phyloP scores from a whole-genome alignment of 176 grass and related monocot genomes.

The Neostapfia colusana region DNA sequence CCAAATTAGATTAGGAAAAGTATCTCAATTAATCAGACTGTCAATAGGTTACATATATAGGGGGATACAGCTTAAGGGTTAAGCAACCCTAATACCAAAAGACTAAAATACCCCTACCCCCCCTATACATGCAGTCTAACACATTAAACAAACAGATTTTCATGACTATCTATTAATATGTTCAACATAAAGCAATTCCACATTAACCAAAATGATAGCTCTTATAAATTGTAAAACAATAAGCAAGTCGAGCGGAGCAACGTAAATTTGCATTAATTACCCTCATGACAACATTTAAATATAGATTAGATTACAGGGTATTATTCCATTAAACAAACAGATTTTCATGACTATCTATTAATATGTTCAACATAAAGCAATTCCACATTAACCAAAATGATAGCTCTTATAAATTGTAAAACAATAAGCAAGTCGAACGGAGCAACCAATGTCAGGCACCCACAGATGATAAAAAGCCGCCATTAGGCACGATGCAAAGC shows the following conservation, averaged over 20 bases:
- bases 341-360: slow-evolving; percentile 7
- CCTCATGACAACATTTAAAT: not conserved
- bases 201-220: slow-evolving; percentile 8
- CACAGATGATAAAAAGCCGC: slow-evolving; percentile 11
- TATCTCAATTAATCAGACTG: too few relatives aligned
- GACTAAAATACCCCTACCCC: too few relatives aligned
- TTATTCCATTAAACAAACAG: not conserved
- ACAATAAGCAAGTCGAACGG: slow-evolving; percentile 9
- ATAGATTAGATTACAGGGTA: not conserved
- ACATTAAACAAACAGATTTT: slow-evolving; percentile 1
- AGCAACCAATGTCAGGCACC: slow-evolving; percentile 5
- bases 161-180: slow-evolving; percentile 7
- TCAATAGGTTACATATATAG: too few relatives aligned
- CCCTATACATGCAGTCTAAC: too few relatives aligned
- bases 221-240: slow-evolving; percentile 12
- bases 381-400: slow-evolving; percentile 7
- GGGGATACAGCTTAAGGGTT: too few relatives aligned
- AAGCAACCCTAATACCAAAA: too few relatives aligned
- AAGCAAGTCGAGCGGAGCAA: not conserved
- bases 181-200: not conserved
- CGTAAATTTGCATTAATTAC: slow-evolving; percentile 8
- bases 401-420: not conserved
- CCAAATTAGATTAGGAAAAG: too few relatives aligned
- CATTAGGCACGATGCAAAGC: not conserved
- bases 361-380: slow-evolving; percentile 2